These are phyloP conservation scores for Coriaria nepalensis DNA, from an alignment of 306 rosid genomes.

Conservation along the genomic window DNA sequence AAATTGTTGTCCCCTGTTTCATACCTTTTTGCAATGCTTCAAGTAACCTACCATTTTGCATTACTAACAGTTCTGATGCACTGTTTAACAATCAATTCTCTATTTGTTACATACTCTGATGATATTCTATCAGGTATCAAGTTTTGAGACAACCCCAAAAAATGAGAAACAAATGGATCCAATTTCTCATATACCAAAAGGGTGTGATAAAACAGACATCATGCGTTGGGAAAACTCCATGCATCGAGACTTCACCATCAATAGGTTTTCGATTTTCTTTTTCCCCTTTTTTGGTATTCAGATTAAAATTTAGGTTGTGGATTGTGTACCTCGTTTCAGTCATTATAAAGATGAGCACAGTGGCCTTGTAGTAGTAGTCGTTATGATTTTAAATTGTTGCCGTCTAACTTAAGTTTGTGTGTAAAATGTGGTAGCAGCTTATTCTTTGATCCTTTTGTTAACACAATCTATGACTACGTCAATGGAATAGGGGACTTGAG, in stretches of 20 bases:
- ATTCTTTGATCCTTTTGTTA: constrained; percentile 62
- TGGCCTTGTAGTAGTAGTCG: background rate
- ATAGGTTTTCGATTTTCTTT: constrained; percentile 29
- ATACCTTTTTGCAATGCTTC: too few relatives aligned
- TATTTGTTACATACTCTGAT: constrained; percentile 9
- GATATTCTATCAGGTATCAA: constrained; percentile 50
- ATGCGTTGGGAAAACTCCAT: constrained; percentile 52
- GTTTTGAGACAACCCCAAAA: constrained; percentile 60
- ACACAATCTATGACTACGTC: constrained; percentile 32
- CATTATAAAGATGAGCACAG: too few relatives aligned
- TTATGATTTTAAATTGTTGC: background rate
- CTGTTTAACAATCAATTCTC: constrained; percentile 4
- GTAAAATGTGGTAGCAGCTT: constrained; percentile 50
- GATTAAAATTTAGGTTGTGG: too few relatives aligned
- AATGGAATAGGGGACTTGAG: constrained; percentile 34
- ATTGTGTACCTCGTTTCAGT: too few relatives aligned
- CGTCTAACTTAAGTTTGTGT: constrained; percentile 18
- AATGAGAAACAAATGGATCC: constrained; percentile 16
- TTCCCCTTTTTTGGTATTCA: background rate
- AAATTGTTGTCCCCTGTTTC: too few relatives aligned
- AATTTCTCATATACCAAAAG: constrained; percentile 27
- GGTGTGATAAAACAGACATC: constrained; percentile 32
- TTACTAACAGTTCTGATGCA: too few relatives aligned
- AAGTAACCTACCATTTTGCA: too few relatives aligned
- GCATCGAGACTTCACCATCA: constrained; percentile 74